Conservation (phyloP, 2,329 filamentous ascomycete species). For the Fusarium citri region DNA sequence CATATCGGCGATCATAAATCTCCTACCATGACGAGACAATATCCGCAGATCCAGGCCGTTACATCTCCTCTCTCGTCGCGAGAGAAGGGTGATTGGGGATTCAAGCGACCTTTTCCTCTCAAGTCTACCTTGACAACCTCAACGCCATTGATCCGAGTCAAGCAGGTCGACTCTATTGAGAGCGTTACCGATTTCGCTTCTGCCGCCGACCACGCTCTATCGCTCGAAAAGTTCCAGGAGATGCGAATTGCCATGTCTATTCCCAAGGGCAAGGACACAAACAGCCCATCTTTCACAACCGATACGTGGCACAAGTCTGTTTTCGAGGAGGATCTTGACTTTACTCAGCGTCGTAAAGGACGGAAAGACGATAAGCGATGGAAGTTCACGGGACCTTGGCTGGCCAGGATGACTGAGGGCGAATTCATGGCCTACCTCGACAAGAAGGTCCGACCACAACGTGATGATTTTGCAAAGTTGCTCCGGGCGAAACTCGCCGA, state of each 20-base stretch:
- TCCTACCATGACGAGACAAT: constrained; percentile 71
- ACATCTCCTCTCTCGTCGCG: constrained; percentile 80
- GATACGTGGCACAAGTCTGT: constrained; percentile 60
- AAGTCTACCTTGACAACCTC: constrained; percentile 78
- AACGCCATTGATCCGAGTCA: constrained; percentile 81
- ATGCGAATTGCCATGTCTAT: constrained; percentile 78
- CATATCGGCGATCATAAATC: constrained; percentile 53
- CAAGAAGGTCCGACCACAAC: constrained; percentile 64
- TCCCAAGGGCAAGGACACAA: constrained; percentile 49
- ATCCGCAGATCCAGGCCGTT: constrained; percentile 87
- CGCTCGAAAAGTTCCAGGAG: constrained; percentile 87
- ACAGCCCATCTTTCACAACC: constrained; percentile 27
- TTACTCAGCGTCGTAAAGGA: constrained; percentile 57
- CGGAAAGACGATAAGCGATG: constrained; percentile 64
- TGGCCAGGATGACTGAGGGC: constrained; percentile 71
- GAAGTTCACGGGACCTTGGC: constrained; percentile 76
- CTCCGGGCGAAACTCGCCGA: constrained; percentile 62
- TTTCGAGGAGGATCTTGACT: constrained; percentile 69
- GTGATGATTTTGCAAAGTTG: constrained; percentile 66
- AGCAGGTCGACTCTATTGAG: constrained; percentile 84
- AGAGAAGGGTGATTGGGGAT: constrained; percentile 86
- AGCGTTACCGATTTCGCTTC: constrained; percentile 90
- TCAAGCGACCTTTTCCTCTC: constrained; percentile 85
- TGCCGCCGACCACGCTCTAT: constrained; percentile 82
- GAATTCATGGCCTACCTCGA: constrained; percentile 68